Conservation (phyloP, 164 flowering plant species). For the Magnolia kwangsiensis region DNA sequence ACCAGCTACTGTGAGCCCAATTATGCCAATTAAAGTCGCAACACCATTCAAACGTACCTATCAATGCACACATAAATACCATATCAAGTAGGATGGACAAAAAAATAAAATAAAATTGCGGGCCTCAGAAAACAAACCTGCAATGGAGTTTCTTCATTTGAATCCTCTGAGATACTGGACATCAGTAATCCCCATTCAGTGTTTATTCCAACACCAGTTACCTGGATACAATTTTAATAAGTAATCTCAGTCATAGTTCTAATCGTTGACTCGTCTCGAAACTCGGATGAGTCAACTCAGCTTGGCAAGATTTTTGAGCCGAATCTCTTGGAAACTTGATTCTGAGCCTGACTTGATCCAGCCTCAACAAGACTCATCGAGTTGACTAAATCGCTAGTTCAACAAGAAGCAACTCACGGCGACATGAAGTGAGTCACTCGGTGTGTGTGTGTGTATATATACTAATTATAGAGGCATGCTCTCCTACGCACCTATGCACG, state of each 20-base stretch:
- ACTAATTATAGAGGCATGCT: too few relatives aligned
- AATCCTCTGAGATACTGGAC: conserved; percentile 96
- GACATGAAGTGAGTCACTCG: too few relatives aligned
- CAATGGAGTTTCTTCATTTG: conserved; percentile 97
- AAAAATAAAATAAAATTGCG: neutral
- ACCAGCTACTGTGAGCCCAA: conserved; percentile 31
- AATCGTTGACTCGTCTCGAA: too few relatives aligned
- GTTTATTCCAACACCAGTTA: conserved; percentile 87
- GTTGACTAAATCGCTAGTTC: too few relatives aligned
- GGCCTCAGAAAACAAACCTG: conserved; percentile 46
- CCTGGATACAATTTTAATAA: conserved; percentile 35
- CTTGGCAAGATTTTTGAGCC: too few relatives aligned
- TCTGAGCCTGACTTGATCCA: too few relatives aligned
- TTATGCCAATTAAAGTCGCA: conserved; percentile 34
- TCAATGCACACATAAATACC: conserved; percentile 2
- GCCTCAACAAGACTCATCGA: too few relatives aligned
- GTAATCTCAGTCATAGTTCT: neutral
- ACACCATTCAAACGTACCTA: conserved; percentile 96
- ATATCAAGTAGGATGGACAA: neutral
- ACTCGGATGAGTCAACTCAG: too few relatives aligned
- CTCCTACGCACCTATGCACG: too few relatives aligned
- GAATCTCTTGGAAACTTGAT: too few relatives aligned
- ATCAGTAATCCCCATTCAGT: conserved; percentile 98
- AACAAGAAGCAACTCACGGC: too few relatives aligned
- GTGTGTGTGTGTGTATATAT: too few relatives aligned